Conservation (phyloP, 148 eudicot genomes). For the Agrostemma githago region DNA sequence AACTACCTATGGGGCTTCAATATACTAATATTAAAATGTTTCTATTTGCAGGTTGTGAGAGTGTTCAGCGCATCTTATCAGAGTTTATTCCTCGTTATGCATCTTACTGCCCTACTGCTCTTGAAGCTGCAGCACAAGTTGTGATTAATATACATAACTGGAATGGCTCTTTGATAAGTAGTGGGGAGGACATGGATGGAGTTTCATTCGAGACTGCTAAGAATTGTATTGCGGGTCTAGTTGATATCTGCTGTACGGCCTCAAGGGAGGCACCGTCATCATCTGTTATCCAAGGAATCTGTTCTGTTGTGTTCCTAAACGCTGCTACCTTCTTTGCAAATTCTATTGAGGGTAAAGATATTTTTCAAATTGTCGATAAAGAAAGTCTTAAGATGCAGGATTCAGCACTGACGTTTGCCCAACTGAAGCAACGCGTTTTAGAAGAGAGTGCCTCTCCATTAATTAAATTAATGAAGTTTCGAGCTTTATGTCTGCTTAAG, state of each 20-base stretch:
- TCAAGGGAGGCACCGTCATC: conserved; percentile 63
- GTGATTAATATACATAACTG: conserved; percentile 78
- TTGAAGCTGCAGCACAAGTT: conserved; percentile 90
- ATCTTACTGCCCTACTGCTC: conserved; percentile 81
- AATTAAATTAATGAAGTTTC: conserved; percentile 51
- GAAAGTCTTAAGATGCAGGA: conserved; percentile 51
- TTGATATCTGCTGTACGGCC: conserved; percentile 68
- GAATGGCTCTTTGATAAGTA: conserved; percentile 50
- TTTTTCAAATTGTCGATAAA: conserved; percentile 63
- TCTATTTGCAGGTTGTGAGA: conserved; percentile 56
- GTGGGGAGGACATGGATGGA: conserved; percentile 71
- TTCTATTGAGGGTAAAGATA: conserved; percentile 63
- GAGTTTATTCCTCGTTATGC: conserved; percentile 77
- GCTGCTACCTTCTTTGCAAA: conserved; percentile 65
- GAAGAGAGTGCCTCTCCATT: conserved; percentile 43
- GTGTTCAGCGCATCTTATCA: conserved; percentile 75
- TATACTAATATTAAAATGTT: background rate
- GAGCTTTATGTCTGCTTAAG: conserved; percentile 61
- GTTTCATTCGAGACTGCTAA: conserved; percentile 72
- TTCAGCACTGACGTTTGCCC: conserved; percentile 38
- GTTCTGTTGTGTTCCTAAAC: conserved; percentile 70
- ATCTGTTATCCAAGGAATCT: conserved; percentile 66
- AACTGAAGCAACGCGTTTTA: conserved; percentile 47
- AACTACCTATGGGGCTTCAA: background rate
- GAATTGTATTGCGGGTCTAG: conserved; percentile 77